Base-by-base conservation (phyloP, 305 asterid genomes). In the Euphrasia arctica region DNA sequence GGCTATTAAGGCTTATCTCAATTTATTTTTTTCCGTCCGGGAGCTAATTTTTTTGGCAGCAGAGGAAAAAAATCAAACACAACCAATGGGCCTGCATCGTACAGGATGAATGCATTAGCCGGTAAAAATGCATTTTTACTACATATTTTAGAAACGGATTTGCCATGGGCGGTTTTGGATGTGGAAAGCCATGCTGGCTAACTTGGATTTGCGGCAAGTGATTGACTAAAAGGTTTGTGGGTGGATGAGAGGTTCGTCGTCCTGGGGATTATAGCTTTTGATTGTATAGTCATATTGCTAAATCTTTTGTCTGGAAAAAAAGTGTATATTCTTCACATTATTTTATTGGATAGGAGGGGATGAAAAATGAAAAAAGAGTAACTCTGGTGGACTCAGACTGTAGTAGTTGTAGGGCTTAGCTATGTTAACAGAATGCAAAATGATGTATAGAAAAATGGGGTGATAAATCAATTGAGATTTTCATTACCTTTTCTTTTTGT, bases 281-380 rank as follows among this genome's bases (percentile, higher is more conserved):
- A 61, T 64, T 83, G 85, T 78, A 84, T 67, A 79, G 82, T 72
- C 77, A 75, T 18, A 18, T 78, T 72, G 31, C 59, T 60, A 59
- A 67, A 72, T 74, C 72, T 70, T 73, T 72, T 75, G 75, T 77
- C 79, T 71, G 64, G n/a, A 6, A 47, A 55, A 62, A 54, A 73
- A 73, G 29, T 83, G 88, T 83, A 77, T 72, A 85, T 81, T 55
- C 7, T 55, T 82, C 60, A 70, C 79, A 71, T 72, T 64, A 58
- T 71, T 71, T 72, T 62, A 56, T 71, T 71, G 70, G 67, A 75
- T 69, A 79, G 74, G 70, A 75, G 78, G 80, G 76, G 22, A n/a
- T n/a, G n/a, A n/a, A n/a, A n/a, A n/a, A 72, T 62, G 72, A 71
- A 13, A 45, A 11, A 70, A 63, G 71, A 60, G 60, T 54, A 62